Evolutionary conservation across 495 filamentous ascomycete genomes (phyloP), one percentile per base, ranked within the genome.

Genomic region (Sporormia fimetaria): DNA sequence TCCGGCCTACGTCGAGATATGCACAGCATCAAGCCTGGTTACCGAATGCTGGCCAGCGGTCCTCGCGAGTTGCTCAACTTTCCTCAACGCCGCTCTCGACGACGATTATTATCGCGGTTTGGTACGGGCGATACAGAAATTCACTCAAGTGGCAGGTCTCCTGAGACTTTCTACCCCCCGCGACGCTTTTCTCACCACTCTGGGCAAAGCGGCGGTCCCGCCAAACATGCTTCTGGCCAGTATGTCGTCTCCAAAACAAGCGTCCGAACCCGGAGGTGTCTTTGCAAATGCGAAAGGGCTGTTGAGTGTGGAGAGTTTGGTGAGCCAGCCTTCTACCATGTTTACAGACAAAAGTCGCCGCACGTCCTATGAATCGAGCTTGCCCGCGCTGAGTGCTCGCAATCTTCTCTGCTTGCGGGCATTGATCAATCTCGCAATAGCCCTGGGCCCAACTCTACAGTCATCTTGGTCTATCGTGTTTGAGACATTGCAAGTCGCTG

Each of bases 1-100:
- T 54, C 70, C 82, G 3, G 66, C 83, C 12, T 69, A 79, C 41
- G 55, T 67, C 4, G 77, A 83, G 12, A 75, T 96, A 42, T 69
- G 75, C 47, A 73, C 76, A 4, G 83, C 84, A 42, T 81, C 84
- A 17, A 72, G 71, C 2, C 81, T 96, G 30, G 80, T 98, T 29
- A 81, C 87, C 4, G 71, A 82, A 51, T 95, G 92, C 54, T 98
- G 90, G 90, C 90, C 92, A 17, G 90, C 92, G 32, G 73, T 95
- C 10, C 74, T 98, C 23, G 88, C 90, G 11, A 81, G 86, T 1
- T 95, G 83, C 49, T 95, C 90, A 0, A 95, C 88, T 0, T 96
- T 95, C 60, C 60, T 98, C 17, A 87, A 87, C 57, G 86, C 92
- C 14, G 76, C 86, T 0, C 62, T 98, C 7, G 90, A 96, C 53